Evolutionary conservation across 768 basidiomycete species (phyloP), one percentile per base, ranked within the genome.

Genomic region (Russula ochroleuca): DNA sequence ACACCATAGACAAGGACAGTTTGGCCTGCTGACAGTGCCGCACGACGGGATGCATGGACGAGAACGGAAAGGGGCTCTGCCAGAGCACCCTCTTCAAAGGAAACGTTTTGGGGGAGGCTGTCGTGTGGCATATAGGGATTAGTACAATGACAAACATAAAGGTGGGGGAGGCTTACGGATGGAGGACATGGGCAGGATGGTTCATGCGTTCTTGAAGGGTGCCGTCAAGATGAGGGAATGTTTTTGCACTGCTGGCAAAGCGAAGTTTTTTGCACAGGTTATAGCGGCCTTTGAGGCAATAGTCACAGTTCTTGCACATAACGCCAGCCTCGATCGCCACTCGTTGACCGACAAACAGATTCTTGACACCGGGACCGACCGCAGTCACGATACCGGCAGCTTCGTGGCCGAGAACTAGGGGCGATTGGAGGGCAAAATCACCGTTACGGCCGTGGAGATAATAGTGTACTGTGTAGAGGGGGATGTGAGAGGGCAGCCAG

Each of bases 31-130:
- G 68, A 61, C 62, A 79, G 74, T 50, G 65, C 73, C 51, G 79
- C 78, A 50, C 83, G 77, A 61, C 81, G 77, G 43, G 76, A 72
- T 35, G 83, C 83, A 73, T 85, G 82, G 37, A 96, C 80, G 69
- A 95, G 81, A 69, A 98, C 96, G 50, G 91, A 92, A 63, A 98
- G 87, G 28, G 96, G 96, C 73, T 98, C 96, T 10, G 94, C 93
- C 63, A 98, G 82, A 7, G 94, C 86, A 21, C 90, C 95, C 68
- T 85, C 82, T 67, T 93, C 89, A 70, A 85, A 92, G 41, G 87
- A 80, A 73, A 86, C 84, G 69, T 73, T 77, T 67, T 91, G 85
- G 25, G 94, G 92, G 25, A 97, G 78, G 25, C 90, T 92, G 69
- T 28, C 58, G 57, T 37, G 7, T 40, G 62, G 49, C 23, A 54